Evolutionary conservation across 1,284 basidiomycete genomes (phyloP).

Genomic region (Anthracocystis walkeri): DNA sequence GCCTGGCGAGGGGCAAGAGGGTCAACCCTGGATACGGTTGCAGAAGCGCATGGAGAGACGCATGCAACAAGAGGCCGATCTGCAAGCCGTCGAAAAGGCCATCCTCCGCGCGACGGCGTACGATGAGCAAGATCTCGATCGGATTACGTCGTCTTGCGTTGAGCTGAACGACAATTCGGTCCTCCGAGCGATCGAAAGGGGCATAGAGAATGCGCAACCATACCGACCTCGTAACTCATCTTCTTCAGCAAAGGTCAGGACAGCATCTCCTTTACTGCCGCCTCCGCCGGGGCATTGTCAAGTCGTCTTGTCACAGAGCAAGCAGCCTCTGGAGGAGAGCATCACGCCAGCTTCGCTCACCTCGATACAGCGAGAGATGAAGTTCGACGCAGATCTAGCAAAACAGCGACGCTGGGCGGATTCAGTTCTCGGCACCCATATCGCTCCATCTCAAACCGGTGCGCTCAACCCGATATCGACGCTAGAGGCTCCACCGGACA

Average conservation of each 20-base stretch:
- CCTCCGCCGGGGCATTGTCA: background rate
- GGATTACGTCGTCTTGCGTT: background rate
- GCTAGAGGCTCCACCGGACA: background rate
- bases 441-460: background rate
- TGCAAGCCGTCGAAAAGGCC: slow-evolving; percentile 15
- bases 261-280: background rate
- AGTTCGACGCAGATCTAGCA: slow-evolving; percentile 12
- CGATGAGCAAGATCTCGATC: slow-evolving; percentile 8
- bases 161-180: slow-evolving; percentile 6
- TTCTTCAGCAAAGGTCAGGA: background rate
- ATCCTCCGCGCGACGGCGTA: slow-evolving; percentile 14
- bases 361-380: slow-evolving; percentile 28
- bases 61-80: background rate
- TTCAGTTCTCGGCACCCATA: background rate
- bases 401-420: slow-evolving; percentile 28
- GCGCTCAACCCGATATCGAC: background rate
- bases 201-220: slow-evolving; percentile 8
- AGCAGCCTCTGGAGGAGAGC: slow-evolving; percentile 6
- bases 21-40: slow-evolving; percentile 21
- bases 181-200: slow-evolving; percentile 11
- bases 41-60: slow-evolving; percentile 13
- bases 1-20: slow-evolving; percentile 14
- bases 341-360: slow-evolving; percentile 17
- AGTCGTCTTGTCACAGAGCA: background rate
- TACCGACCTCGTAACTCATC: background rate